Evolutionary conservation across 306 rosid species (phyloP).

Genomic region (Medicago truncatula): MtrunA17r5.0-ANR NC_053043.1:26123001-26123500

Average conservation of each 20-base stretch:
- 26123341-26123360: background rate
- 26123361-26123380: constrained; percentile 5
- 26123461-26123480: constrained; percentile 52
- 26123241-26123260: constrained; percentile 3
- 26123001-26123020: background rate
- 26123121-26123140: background rate
- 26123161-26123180: background rate
- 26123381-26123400: constrained; percentile 7
- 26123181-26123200: background rate
- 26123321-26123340: background rate
- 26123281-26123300: background rate
- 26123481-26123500: constrained; percentile 15
- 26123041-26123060: background rate
- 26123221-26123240: background rate
- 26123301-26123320: background rate
- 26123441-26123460: constrained; percentile 34
- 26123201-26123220: background rate
- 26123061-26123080: no score
- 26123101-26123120: background rate
- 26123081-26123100: background rate
- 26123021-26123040: background rate
- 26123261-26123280: background rate
- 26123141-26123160: background rate
- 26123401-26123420: constrained; percentile 2
- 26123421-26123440: constrained; percentile 13